These are phyloP conservation scores for Haematococcus lacustris DNA, from an alignment of 139 green algal genomes.

Conservation along the genomic window DNA sequence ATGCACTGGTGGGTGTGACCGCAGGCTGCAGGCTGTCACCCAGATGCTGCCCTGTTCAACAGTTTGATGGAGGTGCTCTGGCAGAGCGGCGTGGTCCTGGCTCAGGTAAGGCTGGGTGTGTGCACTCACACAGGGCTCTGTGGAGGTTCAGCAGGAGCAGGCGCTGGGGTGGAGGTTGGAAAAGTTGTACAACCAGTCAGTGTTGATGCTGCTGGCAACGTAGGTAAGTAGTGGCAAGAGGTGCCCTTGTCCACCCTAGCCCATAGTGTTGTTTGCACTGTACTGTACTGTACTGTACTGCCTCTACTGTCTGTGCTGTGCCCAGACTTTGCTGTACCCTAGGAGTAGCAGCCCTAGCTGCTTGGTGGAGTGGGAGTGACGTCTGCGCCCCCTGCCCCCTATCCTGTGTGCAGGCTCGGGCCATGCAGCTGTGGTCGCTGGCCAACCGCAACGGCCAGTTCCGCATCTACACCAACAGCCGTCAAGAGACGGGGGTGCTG, in stretches of 20 bases:
- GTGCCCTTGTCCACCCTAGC: too few relatives aligned
- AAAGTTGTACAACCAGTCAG: too few relatives aligned
- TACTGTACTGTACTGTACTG: too few relatives aligned
- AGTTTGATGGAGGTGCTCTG: conserved; percentile 52
- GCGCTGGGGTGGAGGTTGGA: too few relatives aligned
- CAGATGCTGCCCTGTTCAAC: conserved; percentile 53
- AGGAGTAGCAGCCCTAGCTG: neutral
- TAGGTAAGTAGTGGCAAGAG: too few relatives aligned
- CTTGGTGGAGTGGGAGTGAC: neutral
- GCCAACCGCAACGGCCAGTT: conserved; percentile 56
- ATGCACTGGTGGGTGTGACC: neutral
- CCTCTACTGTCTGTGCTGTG: too few relatives aligned
- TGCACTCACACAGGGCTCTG: neutral
- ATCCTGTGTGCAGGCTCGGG: conserved; percentile 10
- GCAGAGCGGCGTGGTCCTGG: conserved; percentile 40
- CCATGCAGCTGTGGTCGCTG: conserved; percentile 46
- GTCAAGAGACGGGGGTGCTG: conserved; percentile 22
- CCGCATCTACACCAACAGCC: conserved; percentile 39
- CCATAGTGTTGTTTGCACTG: too few relatives aligned
- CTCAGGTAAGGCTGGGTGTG: conserved; percentile 27
- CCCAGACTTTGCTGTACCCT: too few relatives aligned
- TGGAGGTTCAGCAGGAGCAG: neutral
- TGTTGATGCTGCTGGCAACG: neutral
- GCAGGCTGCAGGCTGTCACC: conserved; percentile 30
- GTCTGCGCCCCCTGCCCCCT: neutral